Evolutionary conservation across 1,284 basidiomycete genomes (phyloP).

Genomic region (Filobasidium uniguttulatum): DNA sequence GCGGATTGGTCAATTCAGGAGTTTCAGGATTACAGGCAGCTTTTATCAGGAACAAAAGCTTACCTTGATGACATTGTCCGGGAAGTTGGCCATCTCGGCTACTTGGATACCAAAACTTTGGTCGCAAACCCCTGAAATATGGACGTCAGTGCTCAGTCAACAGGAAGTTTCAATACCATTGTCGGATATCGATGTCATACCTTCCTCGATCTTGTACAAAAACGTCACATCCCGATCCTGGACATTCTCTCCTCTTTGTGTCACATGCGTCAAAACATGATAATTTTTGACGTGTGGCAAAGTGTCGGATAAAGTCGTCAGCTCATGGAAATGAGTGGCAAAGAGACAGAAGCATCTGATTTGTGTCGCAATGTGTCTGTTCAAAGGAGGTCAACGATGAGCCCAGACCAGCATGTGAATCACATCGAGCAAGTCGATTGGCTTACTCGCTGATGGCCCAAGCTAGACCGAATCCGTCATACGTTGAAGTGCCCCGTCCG

Average conservation of each 20-base stretch:
- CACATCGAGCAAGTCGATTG: too few relatives aligned
- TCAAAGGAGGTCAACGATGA: background rate
- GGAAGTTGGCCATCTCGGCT: constrained; percentile 90
- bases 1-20: constrained; percentile 5
- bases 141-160: background rate
- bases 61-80: constrained; percentile 80
- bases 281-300: constrained; percentile 80
- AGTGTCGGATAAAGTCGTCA: constrained; percentile 80
- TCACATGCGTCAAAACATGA: constrained; percentile 89
- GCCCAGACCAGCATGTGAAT: background rate
- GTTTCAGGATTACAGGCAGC: background rate
- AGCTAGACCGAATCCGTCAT: constrained; percentile 95
- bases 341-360: constrained; percentile 91
- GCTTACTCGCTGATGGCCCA: constrained; percentile 96
- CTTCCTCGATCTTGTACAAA: constrained; percentile 89
- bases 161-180: background rate
- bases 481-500: constrained; percentile 67
- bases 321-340: constrained; percentile 95
- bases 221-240: constrained; percentile 79
- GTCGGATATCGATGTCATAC: constrained; percentile 39
- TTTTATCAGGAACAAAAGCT: constrained; percentile 17
- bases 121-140: constrained; percentile 59
- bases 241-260: constrained; percentile 39
- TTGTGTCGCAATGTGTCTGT: constrained; percentile 76
- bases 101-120: constrained; percentile 99